A percentile compares a stretch with the other conserved stretches of the same genome.
Conservation (phyloP, 169 alveolate species). For the Plasmodium coatneyi region DNA sequence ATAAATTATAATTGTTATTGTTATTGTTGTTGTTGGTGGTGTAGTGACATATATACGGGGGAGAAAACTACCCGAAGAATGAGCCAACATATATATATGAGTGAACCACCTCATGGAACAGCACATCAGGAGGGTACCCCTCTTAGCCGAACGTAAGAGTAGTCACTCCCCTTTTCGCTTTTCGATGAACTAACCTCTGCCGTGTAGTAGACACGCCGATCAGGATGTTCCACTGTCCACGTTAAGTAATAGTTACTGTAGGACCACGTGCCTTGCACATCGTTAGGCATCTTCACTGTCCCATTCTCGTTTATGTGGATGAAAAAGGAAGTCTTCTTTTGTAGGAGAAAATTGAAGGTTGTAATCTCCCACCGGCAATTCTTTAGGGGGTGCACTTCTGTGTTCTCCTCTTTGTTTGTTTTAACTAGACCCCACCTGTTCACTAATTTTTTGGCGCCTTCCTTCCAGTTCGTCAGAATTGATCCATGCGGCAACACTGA, state of each 20-base stretch:
- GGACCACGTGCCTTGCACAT: slow-evolving; percentile 30
- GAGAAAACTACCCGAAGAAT: not conserved
- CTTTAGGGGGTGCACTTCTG: slow-evolving; percentile 41
- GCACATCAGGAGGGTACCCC: not conserved
- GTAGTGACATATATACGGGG: too few species aligned
- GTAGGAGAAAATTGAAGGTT: slow-evolving; percentile 21
- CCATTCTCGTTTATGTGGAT: slow-evolving; percentile 49
- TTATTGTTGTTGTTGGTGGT: too few species aligned
- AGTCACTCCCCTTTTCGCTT: not conserved
- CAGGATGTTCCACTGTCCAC: slow-evolving; percentile 12
- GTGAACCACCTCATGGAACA: not conserved
- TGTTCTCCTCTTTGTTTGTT: not conserved
- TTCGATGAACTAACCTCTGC: slow-evolving; percentile 20
- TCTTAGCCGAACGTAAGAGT: not conserved
- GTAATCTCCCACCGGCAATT: slow-evolving; percentile 52
- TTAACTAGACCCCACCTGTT: not conserved
- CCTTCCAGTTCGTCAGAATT: not conserved
- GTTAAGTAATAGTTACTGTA: slow-evolving; percentile 41
- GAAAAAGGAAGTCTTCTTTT: slow-evolving; percentile 29
- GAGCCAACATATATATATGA: not conserved
- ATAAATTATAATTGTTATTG: too few species aligned
- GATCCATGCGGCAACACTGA: not conserved
- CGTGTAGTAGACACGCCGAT: slow-evolving; percentile 31
- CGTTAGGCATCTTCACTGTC: not conserved
- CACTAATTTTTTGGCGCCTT: not conserved